Evolutionary conservation across 2,329 filamentous ascomycete species (phyloP).

Genomic region (Leptoxyphium fumago): DNA sequence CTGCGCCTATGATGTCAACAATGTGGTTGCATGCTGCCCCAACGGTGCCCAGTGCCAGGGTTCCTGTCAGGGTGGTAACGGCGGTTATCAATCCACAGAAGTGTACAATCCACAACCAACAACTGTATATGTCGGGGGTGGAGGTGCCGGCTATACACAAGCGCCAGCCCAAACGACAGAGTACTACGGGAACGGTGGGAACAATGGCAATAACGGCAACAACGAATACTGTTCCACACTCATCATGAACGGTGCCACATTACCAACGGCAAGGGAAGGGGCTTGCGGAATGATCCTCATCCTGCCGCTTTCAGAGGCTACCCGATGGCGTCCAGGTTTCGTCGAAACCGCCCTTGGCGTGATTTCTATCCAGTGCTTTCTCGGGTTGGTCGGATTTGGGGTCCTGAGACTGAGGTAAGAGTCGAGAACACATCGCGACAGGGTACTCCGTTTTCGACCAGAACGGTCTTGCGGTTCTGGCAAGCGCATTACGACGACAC

Average conservation of each 20-base stretch:
- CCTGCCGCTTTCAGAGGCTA: constrained; percentile 8
- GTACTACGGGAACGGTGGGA: constrained; percentile 1
- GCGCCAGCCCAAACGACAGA: constrained; percentile 5
- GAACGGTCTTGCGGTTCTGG: too few species aligned
- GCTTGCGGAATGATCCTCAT: constrained; percentile 23
- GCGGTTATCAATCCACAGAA: constrained; percentile 8
- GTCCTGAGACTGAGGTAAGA: not conserved
- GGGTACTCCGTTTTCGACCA: too few species aligned
- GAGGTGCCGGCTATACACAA: constrained; percentile 5
- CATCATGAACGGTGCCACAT: constrained; percentile 16
- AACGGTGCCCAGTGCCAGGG: constrained; percentile 17
- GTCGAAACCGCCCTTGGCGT: not conserved
- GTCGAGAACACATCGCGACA: too few species aligned
- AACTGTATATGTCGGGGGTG: constrained; percentile 9
- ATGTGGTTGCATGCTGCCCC: constrained; percentile 20
- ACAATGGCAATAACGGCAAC: constrained; percentile 4
- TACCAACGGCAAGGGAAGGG: constrained; percentile 18
- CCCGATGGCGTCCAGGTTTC: not conserved
- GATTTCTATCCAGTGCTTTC: not conserved
- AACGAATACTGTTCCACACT: constrained; percentile 21
- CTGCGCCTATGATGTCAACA: constrained; percentile 17
- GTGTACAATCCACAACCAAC: constrained; percentile 4
- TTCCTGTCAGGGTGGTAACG: constrained; percentile 3
- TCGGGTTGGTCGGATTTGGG: not conserved
- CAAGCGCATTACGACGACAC: too few species aligned